Evolutionary conservation across 495 filamentous ascomycete species (phyloP).

Genomic region (Lophium mytilinum): DNA sequence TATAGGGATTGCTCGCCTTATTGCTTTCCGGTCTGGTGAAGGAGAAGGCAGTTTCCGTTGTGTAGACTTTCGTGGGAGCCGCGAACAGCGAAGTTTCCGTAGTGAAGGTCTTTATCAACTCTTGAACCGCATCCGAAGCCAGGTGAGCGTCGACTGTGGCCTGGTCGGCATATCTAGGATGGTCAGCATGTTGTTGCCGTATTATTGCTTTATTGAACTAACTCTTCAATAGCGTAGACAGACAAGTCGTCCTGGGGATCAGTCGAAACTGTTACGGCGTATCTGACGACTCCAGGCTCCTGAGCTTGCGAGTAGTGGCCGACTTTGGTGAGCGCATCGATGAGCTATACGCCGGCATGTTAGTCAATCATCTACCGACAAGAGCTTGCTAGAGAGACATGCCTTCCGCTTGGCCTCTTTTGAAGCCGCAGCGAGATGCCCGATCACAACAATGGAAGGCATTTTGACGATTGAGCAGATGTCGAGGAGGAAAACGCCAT

Average conservation of each 20-base stretch:
- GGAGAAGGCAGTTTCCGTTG: neutral
- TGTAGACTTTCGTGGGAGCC: neutral
- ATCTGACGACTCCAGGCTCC: constrained; percentile 9
- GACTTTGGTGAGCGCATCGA: constrained; percentile 9
- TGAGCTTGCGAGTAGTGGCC: constrained; percentile 1
- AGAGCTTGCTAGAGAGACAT: neutral
- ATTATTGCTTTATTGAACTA: neutral
- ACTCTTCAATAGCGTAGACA: constrained; percentile 19
- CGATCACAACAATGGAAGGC: constrained; percentile 9
- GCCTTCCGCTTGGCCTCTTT: constrained; percentile 9
- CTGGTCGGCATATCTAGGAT: constrained; percentile 8
- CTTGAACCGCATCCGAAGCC: neutral
- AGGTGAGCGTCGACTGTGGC: constrained; percentile 14
- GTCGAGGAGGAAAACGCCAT: neutral
- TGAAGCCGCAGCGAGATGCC: constrained; percentile 3
- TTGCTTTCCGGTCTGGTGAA: constrained; percentile 6
- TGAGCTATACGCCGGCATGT: neutral
- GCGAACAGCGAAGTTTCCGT: constrained; percentile 6
- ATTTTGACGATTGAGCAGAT: neutral
- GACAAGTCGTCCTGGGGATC: constrained; percentile 11
- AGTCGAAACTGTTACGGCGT: constrained; percentile 2
- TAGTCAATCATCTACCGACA: neutral
- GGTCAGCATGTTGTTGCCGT: neutral
- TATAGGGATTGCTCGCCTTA: constrained; percentile 7
- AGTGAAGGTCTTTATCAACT: constrained; percentile 2